A percentile compares a stretch with the other conserved stretches of the same genome.
These are phyloP conservation scores for Magnusiomyces ingens DNA, from an alignment of 1,139 yeast species.

Conservation along the genomic window DNA sequence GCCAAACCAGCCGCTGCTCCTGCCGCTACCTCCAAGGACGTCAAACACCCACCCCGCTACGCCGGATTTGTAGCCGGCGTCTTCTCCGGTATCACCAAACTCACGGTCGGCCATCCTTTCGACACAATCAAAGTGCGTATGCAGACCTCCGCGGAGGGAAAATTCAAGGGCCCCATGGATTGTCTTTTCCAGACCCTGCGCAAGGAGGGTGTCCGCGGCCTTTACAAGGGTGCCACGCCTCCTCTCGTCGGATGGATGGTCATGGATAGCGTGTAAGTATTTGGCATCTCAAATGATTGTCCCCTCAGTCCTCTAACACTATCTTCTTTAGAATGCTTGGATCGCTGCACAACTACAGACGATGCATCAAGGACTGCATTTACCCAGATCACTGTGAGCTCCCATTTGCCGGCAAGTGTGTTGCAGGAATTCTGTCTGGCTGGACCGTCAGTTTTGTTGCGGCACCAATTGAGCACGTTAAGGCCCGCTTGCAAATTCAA, in stretches of 20 bases:
- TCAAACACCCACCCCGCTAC: conserved; percentile 13
- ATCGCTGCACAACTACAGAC: conserved; percentile 68
- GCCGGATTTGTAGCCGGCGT: conserved; percentile 80
- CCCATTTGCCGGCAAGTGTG: conserved; percentile 66
- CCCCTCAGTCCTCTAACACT: conserved; percentile 3
- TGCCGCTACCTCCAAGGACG: background rate
- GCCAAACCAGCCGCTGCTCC: background rate
- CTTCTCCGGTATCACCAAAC: conserved; percentile 79
- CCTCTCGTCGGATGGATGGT: conserved; percentile 90
- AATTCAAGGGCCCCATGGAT: conserved; percentile 77
- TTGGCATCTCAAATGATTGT: conserved; percentile 6
- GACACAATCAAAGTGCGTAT: conserved; percentile 84
- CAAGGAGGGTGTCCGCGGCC: conserved; percentile 69
- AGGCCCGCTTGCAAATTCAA: conserved; percentile 84
- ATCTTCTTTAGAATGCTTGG: conserved; percentile 53
- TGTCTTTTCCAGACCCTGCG: conserved; percentile 65
- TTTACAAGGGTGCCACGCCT: conserved; percentile 86
- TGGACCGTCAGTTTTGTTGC: conserved; percentile 91
- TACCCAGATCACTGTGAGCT: conserved; percentile 52
- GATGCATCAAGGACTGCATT: conserved; percentile 56
- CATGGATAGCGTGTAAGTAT: conserved; percentile 55
- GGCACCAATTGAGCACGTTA: conserved; percentile 86
- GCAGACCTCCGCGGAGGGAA: conserved; percentile 68
- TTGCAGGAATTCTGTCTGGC: conserved; percentile 76
- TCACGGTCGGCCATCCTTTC: conserved; percentile 89